Base-by-base conservation (phyloP, 495 filamentous ascomycete genomes). In the Gamarada debralockiae region DNA sequence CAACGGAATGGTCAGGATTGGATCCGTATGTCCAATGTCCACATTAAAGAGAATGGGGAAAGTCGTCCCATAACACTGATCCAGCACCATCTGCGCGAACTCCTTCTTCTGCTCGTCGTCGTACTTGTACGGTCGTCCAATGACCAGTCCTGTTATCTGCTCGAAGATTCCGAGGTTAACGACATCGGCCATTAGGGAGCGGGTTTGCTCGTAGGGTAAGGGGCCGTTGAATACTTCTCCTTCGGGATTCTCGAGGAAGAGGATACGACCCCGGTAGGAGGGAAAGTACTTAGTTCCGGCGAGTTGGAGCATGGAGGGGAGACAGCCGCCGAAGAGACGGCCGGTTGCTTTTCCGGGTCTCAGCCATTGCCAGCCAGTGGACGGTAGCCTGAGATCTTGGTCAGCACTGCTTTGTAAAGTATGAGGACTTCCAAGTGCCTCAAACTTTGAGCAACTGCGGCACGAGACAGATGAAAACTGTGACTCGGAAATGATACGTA, bases 21-120 rank as follows among this genome's bases (percentile, higher is more conserved):
- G 68, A 37, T 51, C 52, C 0, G 68, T 65, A 56, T 70, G 68
- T 3, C 68, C 68, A 40, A 70, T 46, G 48, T 70, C 68, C 2
- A 70, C 60, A 39, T 55, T 57, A 17, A 64, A 57, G 23, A 68
- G 38, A 22, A 68, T 64, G 3, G 62, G 69, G 29, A 58, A 61
- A 20, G 50, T 31, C 46, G 45, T 51, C 4, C 58, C 65, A 9
- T 57, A 59, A 15, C 58, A 58, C 25, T 61, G 23, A 9, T 67
- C 50, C 20, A 53, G 49, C 31, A 66, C 48, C 1, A 56, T 41
- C 34, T 55, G 52, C 34, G 60, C 57, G 37, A 55, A 18, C 18
- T 57, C 56, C 21, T 57, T 48, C 24, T 61, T 33, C 27, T 4
- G 5, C 27, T 29, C 27, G 21, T 59, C 55, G 15, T 64, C 42